Evolutionary conservation across 768 basidiomycete genomes (phyloP).

Genomic region (Pleurotus pulmonarius): DNA sequence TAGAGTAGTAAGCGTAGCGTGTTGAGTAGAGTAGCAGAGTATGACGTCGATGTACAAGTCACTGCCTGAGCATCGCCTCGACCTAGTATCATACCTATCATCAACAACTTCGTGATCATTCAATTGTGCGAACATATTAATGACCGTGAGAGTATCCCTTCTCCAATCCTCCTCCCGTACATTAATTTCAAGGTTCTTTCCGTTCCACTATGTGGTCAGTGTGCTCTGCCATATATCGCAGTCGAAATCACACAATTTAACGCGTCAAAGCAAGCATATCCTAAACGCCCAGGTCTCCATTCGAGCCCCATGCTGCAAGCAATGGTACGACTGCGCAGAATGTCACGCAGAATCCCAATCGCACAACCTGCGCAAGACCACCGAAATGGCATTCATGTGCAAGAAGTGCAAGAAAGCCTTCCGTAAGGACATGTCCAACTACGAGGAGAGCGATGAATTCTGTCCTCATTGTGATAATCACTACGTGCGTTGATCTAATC

Average conservation of each 20-base stretch:
- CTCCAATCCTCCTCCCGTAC: too few species aligned
- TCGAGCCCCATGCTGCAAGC: conserved; percentile 95
- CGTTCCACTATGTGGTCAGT: conserved; percentile 3
- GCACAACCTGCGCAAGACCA: conserved; percentile 69
- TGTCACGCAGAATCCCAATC: conserved; percentile 86
- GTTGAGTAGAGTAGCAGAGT: too few species aligned
- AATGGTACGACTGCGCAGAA: conserved; percentile 96
- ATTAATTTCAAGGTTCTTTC: neutral
- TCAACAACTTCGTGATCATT: too few species aligned
- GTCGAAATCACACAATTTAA: neutral
- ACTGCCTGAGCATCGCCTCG: too few species aligned
- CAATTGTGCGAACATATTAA: too few species aligned
- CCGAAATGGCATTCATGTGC: conserved; percentile 82
- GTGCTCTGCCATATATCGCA: neutral
- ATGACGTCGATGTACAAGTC: too few species aligned
- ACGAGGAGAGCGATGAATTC: conserved; percentile 97
- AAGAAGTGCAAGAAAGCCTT: conserved; percentile 96
- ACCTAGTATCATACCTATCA: too few species aligned
- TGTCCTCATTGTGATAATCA: conserved; percentile 99
- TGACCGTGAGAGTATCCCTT: too few species aligned
- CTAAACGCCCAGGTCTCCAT: conserved; percentile 96
- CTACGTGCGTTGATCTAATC: conserved; percentile 60
- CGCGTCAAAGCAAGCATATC: conserved; percentile 76
- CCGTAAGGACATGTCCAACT: conserved; percentile 87
- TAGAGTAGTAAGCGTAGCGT: too few species aligned